Conservation (phyloP, 495 filamentous ascomycete species). For the Trichoderma reesei region DNA sequence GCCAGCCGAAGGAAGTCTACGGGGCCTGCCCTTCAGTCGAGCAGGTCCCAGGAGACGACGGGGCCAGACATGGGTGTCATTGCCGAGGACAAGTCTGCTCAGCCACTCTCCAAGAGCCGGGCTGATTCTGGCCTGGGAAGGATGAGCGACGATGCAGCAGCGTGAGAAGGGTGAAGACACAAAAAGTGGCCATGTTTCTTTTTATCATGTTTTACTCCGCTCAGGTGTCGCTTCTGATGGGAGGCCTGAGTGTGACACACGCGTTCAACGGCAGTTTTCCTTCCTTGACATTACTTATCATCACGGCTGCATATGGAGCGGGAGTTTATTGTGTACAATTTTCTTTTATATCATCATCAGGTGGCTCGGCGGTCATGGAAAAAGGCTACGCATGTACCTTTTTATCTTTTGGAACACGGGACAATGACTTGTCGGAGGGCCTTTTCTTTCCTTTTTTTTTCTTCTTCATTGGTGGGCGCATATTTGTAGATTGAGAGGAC, state of each 20-base stretch:
- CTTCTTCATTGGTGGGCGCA: neutral
- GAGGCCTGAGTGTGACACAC: no score
- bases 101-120: neutral
- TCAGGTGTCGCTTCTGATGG: neutral
- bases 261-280: neutral
- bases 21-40: conserved; percentile 5
- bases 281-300: neutral
- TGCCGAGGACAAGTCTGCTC: neutral
- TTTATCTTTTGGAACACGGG: neutral
- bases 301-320: neutral
- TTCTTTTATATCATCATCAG: neutral
- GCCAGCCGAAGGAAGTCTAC: conserved; percentile 15
- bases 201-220: neutral
- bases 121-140: conserved; percentile 6
- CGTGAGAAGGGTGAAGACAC: neutral
- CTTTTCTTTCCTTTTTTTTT: no score
- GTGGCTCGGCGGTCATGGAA: neutral
- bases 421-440: neutral
- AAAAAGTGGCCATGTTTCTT: neutral
- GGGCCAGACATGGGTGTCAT: neutral
- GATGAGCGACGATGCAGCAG: conserved; percentile 6
- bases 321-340: neutral
- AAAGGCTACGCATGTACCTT: neutral
- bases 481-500: neutral
- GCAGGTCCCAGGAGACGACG: neutral